These are phyloP conservation scores for Penicillium janthinellum DNA, from an alignment of 2,329 filamentous ascomycete genomes.

Conservation along the genomic window DNA sequence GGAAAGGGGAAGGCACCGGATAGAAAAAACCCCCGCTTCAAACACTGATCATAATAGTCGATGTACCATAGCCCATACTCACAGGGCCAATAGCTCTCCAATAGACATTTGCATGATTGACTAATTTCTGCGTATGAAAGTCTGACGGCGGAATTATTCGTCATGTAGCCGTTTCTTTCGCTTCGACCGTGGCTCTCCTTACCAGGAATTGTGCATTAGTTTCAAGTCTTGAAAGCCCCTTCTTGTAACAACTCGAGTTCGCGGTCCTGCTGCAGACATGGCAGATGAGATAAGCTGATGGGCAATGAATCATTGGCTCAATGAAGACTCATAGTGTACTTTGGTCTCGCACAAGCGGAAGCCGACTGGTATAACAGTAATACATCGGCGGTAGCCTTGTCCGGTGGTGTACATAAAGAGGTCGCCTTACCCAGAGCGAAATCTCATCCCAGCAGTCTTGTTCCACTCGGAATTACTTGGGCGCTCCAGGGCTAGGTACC, in stretches of 20 bases:
- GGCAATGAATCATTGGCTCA: too few species aligned
- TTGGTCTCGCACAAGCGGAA: not conserved
- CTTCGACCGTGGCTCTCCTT: not conserved
- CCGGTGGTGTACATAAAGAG: not conserved
- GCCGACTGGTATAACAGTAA: not conserved
- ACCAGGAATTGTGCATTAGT: too few species aligned
- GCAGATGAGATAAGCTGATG: not conserved
- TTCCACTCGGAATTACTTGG: not conserved
- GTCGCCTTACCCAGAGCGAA: not conserved
- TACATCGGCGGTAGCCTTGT: not conserved
- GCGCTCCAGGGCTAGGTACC: not conserved
- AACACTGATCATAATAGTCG: not conserved
- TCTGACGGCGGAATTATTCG: not conserved
- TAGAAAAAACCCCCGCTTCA: not conserved
- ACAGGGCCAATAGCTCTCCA: not conserved
- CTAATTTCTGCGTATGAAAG: not conserved
- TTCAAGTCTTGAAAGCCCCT: too few species aligned
- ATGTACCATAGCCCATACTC: slow-evolving; percentile 5
- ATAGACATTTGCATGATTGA: not conserved
- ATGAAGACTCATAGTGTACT: too few species aligned
- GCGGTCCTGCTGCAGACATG: not conserved
- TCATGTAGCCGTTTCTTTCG: not conserved
- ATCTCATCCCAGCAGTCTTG: not conserved
- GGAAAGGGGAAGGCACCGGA: not conserved
- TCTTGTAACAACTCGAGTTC: not conserved